Base-by-base conservation (phyloP, 129 eudicot genomes). In the Lactuca saligna region DNA sequence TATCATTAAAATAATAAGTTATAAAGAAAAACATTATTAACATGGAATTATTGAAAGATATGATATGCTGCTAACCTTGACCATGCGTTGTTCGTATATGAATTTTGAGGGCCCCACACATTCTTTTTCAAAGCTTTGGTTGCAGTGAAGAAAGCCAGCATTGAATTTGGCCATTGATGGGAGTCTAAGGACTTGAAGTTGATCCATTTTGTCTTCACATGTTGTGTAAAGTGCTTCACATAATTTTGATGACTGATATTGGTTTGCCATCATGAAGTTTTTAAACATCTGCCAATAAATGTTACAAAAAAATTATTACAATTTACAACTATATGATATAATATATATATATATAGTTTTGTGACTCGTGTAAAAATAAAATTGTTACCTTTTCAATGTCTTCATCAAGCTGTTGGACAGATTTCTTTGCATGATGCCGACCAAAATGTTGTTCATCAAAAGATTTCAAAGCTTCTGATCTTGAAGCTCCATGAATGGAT, bases 91-190 rank as follows among this genome's bases (percentile, higher is more conserved):
- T 68, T 87, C 95, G 66, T 93, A 93, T 78, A 60, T 83, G 31
- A 61, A 54, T 82, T 93, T 93, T 33, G 99, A 84, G 63, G 99
- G 99, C 44, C 99, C 99, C 20, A 93, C 90, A 69, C 99, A 93
- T 65, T 81, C 85, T 38, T 39, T 63, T 65, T 83, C 91, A 79
- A 93, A 93, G 65, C 95, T 93, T 69, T 82, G 88, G 75, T 89
- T 93, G 87, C 99, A 93, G 10, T 75, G 90, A 56, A 85, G 92
- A 69, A 89, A 93, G 2, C 97, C 99, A 0, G 91, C 95, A 60
- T 89, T 89, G 46, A 93, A 93, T 74, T 93, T 93, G 33, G 99
- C 99, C 99, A 93, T 93, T 29, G 99, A 93, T 1, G 99, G 99
- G 44, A 93, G 88, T 76, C 92, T 81, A 50, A 93, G 99, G 57